Percentiles rank a stretch among this genome's conserved stretches.
phyloP scores from a whole-genome alignment of 179 eudicot species.

The Spergularia azorica region DNA sequence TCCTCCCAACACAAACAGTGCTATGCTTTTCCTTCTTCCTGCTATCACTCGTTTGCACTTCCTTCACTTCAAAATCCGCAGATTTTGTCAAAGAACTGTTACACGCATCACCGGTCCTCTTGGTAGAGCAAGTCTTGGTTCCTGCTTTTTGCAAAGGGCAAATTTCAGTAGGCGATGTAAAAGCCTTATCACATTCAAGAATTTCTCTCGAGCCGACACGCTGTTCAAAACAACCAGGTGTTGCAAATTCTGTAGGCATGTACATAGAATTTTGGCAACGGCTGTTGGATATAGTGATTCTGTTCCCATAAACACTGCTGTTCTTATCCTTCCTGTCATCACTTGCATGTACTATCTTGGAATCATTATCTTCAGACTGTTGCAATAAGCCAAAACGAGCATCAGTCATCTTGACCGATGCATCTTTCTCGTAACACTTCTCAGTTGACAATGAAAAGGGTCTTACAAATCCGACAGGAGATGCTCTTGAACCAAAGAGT shows the following conservation, averaged over 20 bases:
- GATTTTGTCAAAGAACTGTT: not conserved
- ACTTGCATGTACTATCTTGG: not conserved
- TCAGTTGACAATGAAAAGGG: constrained; percentile 16
- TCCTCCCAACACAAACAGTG: constrained; percentile 2
- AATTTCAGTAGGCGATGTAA: constrained; percentile 3
- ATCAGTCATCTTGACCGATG: not conserved
- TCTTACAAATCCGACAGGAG: constrained; percentile 6
- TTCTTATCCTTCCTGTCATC: not conserved
- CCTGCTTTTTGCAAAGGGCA: not conserved
- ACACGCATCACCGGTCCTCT: constrained; percentile 5
- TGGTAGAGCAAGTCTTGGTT: not conserved
- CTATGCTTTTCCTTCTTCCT: not conserved
- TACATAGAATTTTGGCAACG: not conserved
- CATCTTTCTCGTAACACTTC: not conserved
- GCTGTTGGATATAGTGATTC: constrained; percentile 9
- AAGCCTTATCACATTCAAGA: not conserved
- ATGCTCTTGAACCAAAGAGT: constrained; percentile 24
- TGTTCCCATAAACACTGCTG: constrained; percentile 7
- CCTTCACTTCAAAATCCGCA: not conserved
- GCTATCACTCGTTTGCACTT: not conserved
- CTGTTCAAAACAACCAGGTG: not conserved
- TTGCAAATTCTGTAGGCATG: not conserved
- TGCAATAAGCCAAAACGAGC: not conserved
- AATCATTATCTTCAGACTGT: not conserved
- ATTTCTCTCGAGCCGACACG: constrained; percentile 2